Evolutionary conservation across 2,329 filamentous ascomycete genomes (phyloP).

Genomic region (Fusarium sp.): DNA sequence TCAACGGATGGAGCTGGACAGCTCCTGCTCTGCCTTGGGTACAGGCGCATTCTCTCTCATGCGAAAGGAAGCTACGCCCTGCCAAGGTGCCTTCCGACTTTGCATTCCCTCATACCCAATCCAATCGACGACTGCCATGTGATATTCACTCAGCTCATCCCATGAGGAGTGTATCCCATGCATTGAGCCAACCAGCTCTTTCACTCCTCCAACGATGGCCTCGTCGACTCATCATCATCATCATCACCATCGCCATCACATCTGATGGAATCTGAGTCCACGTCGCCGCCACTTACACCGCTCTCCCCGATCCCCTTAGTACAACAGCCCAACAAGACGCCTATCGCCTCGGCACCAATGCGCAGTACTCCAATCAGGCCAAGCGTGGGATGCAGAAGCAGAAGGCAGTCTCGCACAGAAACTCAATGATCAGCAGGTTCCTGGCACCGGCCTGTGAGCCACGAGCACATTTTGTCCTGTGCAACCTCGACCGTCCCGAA

Average conservation of each 20-base stretch:
- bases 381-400: neutral
- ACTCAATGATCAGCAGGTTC: constrained; percentile 19
- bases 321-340: constrained; percentile 13
- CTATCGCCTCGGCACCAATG: neutral
- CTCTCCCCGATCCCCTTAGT: constrained; percentile 2
- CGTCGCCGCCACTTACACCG: constrained; percentile 28
- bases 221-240: constrained; percentile 32
- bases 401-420: constrained; percentile 7
- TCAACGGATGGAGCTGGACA: neutral
- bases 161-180: neutral
- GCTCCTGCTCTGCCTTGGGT: neutral
- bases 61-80: neutral
- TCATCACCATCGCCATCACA: constrained; percentile 15
- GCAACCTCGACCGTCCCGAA: constrained; percentile 27
- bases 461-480: constrained; percentile 17
- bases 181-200: constrained; percentile 6
- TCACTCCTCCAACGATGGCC: neutral
- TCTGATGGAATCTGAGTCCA: constrained; percentile 3
- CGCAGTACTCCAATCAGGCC: constrained; percentile 1
- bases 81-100: constrained; percentile 9
- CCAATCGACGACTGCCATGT: neutral
- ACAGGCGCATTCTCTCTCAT: constrained; percentile 2
- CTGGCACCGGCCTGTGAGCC: constrained; percentile 8
- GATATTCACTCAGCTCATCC: neutral
- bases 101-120: neutral